phyloP scores from a whole-genome alignment of 2,329 filamentous ascomycete genomes.

The Esteya vermicola region DNA sequence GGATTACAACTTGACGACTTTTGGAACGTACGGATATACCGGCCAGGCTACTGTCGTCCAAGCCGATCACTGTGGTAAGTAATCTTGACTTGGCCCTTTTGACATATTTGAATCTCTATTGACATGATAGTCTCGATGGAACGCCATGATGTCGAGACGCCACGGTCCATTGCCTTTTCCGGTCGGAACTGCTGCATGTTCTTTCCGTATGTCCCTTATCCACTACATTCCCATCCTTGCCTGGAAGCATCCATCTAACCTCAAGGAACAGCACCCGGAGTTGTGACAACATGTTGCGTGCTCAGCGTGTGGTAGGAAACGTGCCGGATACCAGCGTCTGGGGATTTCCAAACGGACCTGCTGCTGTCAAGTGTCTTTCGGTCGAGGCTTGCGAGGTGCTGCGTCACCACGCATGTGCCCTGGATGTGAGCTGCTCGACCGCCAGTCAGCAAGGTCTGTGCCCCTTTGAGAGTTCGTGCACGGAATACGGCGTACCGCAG shows the following conservation, averaged over 20 bases:
- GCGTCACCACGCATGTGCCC: not conserved
- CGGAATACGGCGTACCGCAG: conserved; percentile 1
- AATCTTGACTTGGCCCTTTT: no score
- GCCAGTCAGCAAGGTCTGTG: conserved; percentile 1
- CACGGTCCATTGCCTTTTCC: not conserved
- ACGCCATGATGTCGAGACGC: not conserved
- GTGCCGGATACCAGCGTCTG: conserved; percentile 1
- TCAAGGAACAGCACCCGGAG: not conserved
- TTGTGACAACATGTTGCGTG: not conserved
- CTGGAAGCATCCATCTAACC: not conserved
- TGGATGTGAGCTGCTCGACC: not conserved
- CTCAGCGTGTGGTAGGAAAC: conserved; percentile 6
- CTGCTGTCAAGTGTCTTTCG: conserved; percentile 7
- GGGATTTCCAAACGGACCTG: conserved; percentile 2
- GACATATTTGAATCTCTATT: not conserved
- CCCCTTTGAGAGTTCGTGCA: conserved; percentile 3
- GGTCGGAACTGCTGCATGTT: conserved; percentile 7
- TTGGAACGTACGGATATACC: no score
- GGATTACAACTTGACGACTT: no score
- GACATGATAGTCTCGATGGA: not conserved
- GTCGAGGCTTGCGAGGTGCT: conserved; percentile 2
- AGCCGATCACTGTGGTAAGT: no score
- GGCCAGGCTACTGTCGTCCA: no score
- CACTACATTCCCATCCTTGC: not conserved
- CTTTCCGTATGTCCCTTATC: conserved; percentile 1